Evolutionary conservation across 2,329 filamentous ascomycete species (phyloP), one percentile per base, ranked within the genome.

Genomic region (Meredithiella fracta): DNA sequence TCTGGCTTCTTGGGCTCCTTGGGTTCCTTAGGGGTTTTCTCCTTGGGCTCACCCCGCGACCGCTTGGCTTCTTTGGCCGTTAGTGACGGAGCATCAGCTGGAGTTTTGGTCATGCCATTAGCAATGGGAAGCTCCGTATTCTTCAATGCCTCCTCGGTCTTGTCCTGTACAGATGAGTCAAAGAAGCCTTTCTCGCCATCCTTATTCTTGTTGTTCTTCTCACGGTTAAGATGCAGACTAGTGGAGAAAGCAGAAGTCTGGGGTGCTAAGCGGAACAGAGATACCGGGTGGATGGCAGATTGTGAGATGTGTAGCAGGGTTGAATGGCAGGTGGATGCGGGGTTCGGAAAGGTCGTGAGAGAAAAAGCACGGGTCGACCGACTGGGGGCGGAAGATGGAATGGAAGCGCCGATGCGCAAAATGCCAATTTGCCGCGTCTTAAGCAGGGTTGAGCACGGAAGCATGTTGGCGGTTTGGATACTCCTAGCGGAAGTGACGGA

Each of bases 141-240:
- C 26, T 59, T 51, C 11, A 72, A 68, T 29, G 65, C 65, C 63
- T 69, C 68, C 62, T 75, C 72, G 60, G 75, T 77, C 51, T 71
- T 72, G 62, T 73, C 71, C 8, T 76, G 72, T 22, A 71, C 67
- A 4, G 71, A 62, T 6, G 70, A 69, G 60, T 79, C 73, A 58
- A 79, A 76, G 60, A 78, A 77, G 20, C 71, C 70, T 42, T 59
- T 56, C 22, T 60, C 51, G 25, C 57, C 68, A 64, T 69, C 67
- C 51, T 67, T 68, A 44, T 70, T 67, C 53, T 69, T 71, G 29
- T 54, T 54, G 26, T 50, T 55, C 38, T 60, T 59, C 52, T 60
- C 59, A 51, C 54, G 54, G 20, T 53, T 29, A 50, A 58, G 54
- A 26, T 47, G 34, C 11, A 58, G 34, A 31, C 51, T 44, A 47